These are phyloP conservation scores for Salicornia ramosissima DNA, from an alignment of 148 eudicot species.

Conservation along the genomic window DNA sequence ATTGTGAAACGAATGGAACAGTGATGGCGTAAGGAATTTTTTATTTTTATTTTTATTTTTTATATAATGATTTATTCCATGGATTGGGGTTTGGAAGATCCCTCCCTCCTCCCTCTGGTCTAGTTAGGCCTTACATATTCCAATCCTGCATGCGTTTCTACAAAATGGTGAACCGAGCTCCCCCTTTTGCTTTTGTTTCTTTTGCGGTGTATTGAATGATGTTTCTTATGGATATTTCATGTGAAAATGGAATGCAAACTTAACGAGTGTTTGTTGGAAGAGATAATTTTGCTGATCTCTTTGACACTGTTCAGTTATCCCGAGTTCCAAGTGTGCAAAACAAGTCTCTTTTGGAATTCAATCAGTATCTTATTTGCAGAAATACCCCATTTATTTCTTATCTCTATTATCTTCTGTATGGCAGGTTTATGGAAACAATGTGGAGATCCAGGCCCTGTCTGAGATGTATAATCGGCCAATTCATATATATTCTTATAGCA, in stretches of 20 bases:
- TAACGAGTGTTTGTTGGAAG: background rate
- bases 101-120: too few relatives aligned
- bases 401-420: background rate
- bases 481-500: slow-evolving; percentile 90
- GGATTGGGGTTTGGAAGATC: too few relatives aligned
- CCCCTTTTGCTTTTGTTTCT: background rate
- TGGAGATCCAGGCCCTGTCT: slow-evolving; percentile 88
- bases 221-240: background rate
- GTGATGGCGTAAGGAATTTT: too few relatives aligned
- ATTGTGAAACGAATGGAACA: too few relatives aligned
- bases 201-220: background rate
- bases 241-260: background rate
- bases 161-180: background rate
- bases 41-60: too few relatives aligned
- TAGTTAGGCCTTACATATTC: too few relatives aligned
- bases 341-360: background rate
- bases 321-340: background rate
- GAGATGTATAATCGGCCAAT: slow-evolving; percentile 99
- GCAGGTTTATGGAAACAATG: slow-evolving; percentile 96
- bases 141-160: background rate
- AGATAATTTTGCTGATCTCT: background rate
- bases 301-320: background rate
- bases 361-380: background rate
- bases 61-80: too few relatives aligned
- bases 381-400: background rate